Base-by-base conservation (phyloP, 805 yeast genomes). In the Ogataea paraovalis region DNA sequence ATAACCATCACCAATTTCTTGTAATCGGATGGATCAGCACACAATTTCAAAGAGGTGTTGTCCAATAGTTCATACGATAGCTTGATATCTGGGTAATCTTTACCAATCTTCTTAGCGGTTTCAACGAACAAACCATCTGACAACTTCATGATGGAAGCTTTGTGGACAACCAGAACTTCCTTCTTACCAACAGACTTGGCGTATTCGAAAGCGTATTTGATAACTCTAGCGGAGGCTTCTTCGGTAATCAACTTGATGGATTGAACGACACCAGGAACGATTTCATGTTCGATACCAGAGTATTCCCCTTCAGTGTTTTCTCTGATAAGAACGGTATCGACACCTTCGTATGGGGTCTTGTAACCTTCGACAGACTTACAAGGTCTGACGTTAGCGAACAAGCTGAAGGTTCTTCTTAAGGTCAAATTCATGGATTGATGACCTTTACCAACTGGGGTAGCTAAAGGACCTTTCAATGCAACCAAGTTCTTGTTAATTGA, bases 241-340 rank as follows among this genome's bases (percentile, higher is more conserved):
- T 85, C 85, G 65, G 99, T 94, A 77, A 94, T 94, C 71, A 94
- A 81, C 76, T 94, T 94, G 75, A 92, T 92, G 54, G 96, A 87
- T 77, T 94, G 98, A 46, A 94, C 97, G 47, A 94, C 98, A 67
- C 99, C 99, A 56, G 97, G 97, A 48, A 90, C 95, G 56, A 94
- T 90, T 55, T 89, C 86, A 78, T 94, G 99, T 79, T 94, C 99
- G 61, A 94, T 91, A 75, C 99, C 99, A 28, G 97, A 91, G 78
- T 92, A 92, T 75, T 92, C 99, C 78, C 99, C 99, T 74, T 94
- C 98, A 57, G 99, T 92, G 83, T 94, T 94, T 77, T 94, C 99
- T 81, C 99, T 90, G 70, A 94, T 91, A 63, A 94, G 78, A 33
- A 92, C 97, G 55, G 96, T 85, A 74, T 94, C 95, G 55, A 94